Conservation (phyloP, 1,284 basidiomycete genomes). For the Volvariella volvacea region DNA sequence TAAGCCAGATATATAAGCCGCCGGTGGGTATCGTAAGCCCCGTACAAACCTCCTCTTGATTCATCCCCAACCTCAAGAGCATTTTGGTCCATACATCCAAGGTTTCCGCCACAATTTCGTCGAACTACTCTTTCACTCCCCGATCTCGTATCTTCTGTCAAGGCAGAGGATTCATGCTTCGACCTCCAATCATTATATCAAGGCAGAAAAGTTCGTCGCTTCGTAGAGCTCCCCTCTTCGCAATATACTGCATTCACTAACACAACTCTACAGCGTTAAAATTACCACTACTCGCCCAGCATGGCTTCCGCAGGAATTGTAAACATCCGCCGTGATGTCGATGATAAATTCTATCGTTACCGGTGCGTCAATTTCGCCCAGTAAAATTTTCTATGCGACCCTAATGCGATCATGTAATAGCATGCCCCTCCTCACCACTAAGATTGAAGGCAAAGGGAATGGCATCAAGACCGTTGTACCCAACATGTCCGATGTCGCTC, state of each 20-base stretch:
- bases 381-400: too few species aligned
- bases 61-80: too few species aligned
- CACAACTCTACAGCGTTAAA: slow-evolving; percentile 44
- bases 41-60: too few species aligned
- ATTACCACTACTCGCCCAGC: slow-evolving; percentile 41
- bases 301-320: slow-evolving; percentile 82
- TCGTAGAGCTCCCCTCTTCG: slow-evolving; percentile 24
- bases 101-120: slow-evolving; percentile 52
- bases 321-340: slow-evolving; percentile 98
- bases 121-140: slow-evolving; percentile 36
- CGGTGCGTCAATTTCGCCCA: slow-evolving; percentile 38
- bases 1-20: too few species aligned
- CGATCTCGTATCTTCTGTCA: slow-evolving; percentile 54
- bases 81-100: too few species aligned
- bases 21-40: too few species aligned
- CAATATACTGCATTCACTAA: slow-evolving; percentile 1
- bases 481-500: slow-evolving; percentile 98
- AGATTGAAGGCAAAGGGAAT: slow-evolving; percentile 99
- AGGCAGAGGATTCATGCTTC: slow-evolving; percentile 86
- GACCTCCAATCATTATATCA: slow-evolving; percentile 68
- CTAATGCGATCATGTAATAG: slow-evolving; percentile 26
- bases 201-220: slow-evolving; percentile 57
- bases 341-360: slow-evolving; percentile 90
- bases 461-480: slow-evolving; percentile 99
- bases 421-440: slow-evolving; percentile 94